A percentile compares a stretch with the other conserved stretches of the same genome.
These are phyloP conservation scores for Pelargonium cotyledonis DNA, from an alignment of 441 rosid species.

Conservation along the genomic window DNA sequence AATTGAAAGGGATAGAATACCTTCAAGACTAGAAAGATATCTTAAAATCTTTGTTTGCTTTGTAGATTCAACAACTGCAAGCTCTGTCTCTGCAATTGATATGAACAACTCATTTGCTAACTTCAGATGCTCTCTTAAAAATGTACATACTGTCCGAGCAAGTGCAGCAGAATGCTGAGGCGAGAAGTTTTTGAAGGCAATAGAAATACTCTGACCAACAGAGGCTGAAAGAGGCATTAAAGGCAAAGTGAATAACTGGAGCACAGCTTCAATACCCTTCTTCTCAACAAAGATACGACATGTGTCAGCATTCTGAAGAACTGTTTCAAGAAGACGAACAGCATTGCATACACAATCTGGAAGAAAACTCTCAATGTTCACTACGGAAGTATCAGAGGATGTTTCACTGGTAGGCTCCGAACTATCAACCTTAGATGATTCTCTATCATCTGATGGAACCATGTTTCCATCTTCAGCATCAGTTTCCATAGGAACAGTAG, in stretches of 20 bases:
- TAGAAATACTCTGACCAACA: conserved; percentile 70
- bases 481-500: conserved; percentile 90
- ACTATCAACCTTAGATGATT: conserved; percentile 39
- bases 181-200: conserved; percentile 91
- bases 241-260: conserved; percentile 71
- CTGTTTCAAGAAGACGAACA: conserved; percentile 86
- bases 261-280: conserved; percentile 83
- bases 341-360: conserved; percentile 79
- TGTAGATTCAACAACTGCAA: conserved; percentile 47
- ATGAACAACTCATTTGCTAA: conserved; percentile 46
- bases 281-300: conserved; percentile 91
- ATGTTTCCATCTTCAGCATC: conserved; percentile 54
- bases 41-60: conserved; percentile 54
- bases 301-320: conserved; percentile 95
- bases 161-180: conserved; percentile 82
- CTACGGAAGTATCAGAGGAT: conserved; percentile 47
- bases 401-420: conserved; percentile 46
- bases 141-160: conserved; percentile 74
- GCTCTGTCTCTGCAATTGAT: conserved; percentile 57
- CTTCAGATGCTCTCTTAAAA: conserved; percentile 66
- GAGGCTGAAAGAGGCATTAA: conserved; percentile 74
- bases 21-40: conserved; percentile 74
- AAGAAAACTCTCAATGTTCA: conserved; percentile 62
- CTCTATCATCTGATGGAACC: conserved; percentile 34
- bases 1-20: conserved; percentile 65